phyloP scores from a whole-genome alignment of 345 rosid genomes.

The Arabidopsis suecica region DNA sequence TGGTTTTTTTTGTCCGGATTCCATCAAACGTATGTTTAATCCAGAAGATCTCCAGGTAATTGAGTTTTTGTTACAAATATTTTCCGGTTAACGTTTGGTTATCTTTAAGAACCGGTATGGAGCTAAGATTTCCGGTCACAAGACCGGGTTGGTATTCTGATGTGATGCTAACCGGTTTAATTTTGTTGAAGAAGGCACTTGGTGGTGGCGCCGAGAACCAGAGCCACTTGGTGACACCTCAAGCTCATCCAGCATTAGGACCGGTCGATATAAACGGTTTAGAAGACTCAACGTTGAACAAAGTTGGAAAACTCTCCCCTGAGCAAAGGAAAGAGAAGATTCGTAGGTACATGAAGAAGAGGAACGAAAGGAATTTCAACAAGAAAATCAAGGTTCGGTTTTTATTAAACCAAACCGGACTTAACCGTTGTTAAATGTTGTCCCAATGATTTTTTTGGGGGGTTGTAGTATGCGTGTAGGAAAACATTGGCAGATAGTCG shows the following conservation, averaged over 20 bases:
- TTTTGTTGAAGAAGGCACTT: conserved; percentile 51
- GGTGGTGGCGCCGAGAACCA: conserved; percentile 53
- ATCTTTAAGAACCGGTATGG: neutral
- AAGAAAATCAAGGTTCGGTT: conserved; percentile 87
- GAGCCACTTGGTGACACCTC: conserved; percentile 34
- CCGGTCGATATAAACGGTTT: conserved; percentile 68
- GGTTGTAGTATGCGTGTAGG: conserved; percentile 81
- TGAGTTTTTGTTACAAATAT: neutral
- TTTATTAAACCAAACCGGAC: conserved; percentile 7
- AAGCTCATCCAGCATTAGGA: conserved; percentile 50
- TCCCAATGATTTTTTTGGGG: neutral
- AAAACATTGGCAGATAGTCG: conserved; percentile 93
- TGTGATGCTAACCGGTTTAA: conserved; percentile 29
- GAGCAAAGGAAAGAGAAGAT: conserved; percentile 96
- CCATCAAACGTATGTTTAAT: conserved; percentile 54
- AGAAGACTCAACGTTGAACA: conserved; percentile 74
- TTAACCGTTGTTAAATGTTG: conserved; percentile 8
- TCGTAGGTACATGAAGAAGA: conserved; percentile 90
- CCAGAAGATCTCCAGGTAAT: conserved; percentile 78
- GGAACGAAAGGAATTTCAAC: conserved; percentile 93
- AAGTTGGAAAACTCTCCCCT: conserved; percentile 76
- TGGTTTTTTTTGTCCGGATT: conserved; percentile 63
- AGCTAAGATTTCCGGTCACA: neutral
- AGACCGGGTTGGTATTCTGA: conserved; percentile 6
- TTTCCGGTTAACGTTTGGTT: conserved; percentile 1